Percentiles rank a stretch among this genome's conserved stretches.
Conservation (phyloP, 1,284 basidiomycete species). For the Lentinus polychrous region DNA sequence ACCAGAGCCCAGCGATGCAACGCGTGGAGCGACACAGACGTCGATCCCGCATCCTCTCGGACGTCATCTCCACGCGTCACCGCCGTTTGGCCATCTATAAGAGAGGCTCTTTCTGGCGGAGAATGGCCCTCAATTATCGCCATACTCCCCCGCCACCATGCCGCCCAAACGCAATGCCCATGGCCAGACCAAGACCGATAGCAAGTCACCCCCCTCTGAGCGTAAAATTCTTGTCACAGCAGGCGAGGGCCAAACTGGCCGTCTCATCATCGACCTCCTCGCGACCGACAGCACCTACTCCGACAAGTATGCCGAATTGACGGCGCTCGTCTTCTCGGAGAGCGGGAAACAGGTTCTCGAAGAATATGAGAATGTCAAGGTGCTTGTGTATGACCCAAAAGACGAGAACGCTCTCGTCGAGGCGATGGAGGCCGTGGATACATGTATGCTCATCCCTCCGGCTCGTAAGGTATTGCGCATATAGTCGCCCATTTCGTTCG, state of each 20-base stretch:
- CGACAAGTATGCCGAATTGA: conserved; percentile 14
- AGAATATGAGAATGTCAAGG: conserved; percentile 14
- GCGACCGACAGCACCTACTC: conserved; percentile 12
- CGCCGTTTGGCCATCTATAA: too few relatives aligned
- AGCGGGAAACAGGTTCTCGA: conserved; percentile 11
- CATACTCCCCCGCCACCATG: conserved; percentile 4
- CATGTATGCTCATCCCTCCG: conserved; percentile 18
- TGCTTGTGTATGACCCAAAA: conserved; percentile 13
- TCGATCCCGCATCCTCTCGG: too few relatives aligned
- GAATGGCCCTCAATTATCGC: too few relatives aligned
- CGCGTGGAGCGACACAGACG: too few relatives aligned
- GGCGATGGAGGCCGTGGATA: conserved; percentile 12
- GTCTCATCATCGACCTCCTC: conserved; percentile 19
- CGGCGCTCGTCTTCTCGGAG: conserved; percentile 16
- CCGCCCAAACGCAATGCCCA: conserved; percentile 7
- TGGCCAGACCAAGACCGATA: neutral
- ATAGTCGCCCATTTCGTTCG: too few relatives aligned
- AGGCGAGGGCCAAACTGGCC: conserved; percentile 18
- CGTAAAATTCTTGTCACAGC: conserved; percentile 18
- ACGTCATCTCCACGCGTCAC: too few relatives aligned
- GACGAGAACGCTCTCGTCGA: conserved; percentile 13
- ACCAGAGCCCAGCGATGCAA: too few relatives aligned
- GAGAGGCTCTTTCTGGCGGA: too few relatives aligned
- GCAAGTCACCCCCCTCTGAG: conserved; percentile 8
- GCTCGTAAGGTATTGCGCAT: conserved; percentile 11